Evolutionary conservation across 176 grass and related monocot genomes (phyloP).

Genomic region (Oryza meyeriana): DNA sequence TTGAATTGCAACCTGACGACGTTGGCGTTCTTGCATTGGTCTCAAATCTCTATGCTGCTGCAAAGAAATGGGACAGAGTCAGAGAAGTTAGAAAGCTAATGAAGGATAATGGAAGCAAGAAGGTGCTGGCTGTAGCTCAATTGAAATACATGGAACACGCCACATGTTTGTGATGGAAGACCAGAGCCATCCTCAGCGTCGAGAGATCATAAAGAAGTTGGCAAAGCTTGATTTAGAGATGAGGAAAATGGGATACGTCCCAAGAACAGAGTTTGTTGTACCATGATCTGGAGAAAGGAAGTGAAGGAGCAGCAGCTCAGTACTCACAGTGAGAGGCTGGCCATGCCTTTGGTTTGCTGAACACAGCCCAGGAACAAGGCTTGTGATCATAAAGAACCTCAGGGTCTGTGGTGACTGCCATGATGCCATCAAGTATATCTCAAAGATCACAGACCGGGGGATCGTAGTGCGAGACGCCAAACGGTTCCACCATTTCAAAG

Average conservation of each 20-base stretch:
- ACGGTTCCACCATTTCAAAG: constrained; percentile 63
- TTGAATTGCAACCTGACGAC: constrained; percentile 46
- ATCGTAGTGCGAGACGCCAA: constrained; percentile 57
- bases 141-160: constrained; percentile 34
- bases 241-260: constrained; percentile 55
- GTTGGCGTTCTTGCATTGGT: constrained; percentile 49
- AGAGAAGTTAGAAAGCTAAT: constrained; percentile 52
- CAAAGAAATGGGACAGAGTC: constrained; percentile 63
- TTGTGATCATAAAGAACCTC: constrained; percentile 68
- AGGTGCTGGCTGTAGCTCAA: constrained; percentile 52
- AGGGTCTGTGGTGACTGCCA: constrained; percentile 59
- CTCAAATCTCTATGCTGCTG: constrained; percentile 49
- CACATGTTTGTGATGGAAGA: constrained; percentile 53
- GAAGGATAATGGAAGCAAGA: constrained; percentile 47
- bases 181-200: constrained; percentile 59
- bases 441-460: constrained; percentile 26
- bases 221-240: constrained; percentile 39
- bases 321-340: constrained; percentile 60
- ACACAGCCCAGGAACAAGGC: constrained; percentile 49
- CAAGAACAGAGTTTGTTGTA: constrained; percentile 63
- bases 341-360: constrained; percentile 62
- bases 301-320: constrained; percentile 63
- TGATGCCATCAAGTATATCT: constrained; percentile 54
- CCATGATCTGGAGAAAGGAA: constrained; percentile 55
- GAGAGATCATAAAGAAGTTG: constrained; percentile 40